Evolutionary conservation across 2,329 filamentous ascomycete species (phyloP), one percentile per base, ranked within the genome.

Genomic region (Sporothrix brunneoviolacea): DNA sequence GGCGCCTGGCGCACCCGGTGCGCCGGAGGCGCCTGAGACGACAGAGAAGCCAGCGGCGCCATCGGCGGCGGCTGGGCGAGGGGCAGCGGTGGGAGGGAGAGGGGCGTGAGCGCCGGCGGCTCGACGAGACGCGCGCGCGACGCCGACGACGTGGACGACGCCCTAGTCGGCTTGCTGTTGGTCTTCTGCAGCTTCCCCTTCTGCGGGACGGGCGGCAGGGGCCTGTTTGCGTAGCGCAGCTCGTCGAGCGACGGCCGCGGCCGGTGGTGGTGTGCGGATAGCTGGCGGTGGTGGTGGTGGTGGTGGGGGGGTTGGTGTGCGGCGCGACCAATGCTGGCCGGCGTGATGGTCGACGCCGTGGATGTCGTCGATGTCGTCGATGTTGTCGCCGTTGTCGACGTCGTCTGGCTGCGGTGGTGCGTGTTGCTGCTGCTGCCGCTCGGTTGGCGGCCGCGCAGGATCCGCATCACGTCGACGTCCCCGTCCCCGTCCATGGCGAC

Each of bases 1-100:
- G 43, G 33, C 18, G 37, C n/a, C n/a, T n/a, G n/a, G n/a, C n/a
- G n/a, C n/a, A n/a, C n/a, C n/a, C n/a, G n/a, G n/a, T n/a, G n/a
- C n/a, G n/a, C n/a, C n/a, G n/a, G n/a, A n/a, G n/a, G n/a, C n/a
- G n/a, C n/a, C n/a, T n/a, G n/a, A n/a, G n/a, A n/a, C 9, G 48
- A 39, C n/a, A 39, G 48, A 12, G 44, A 39, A 2, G 48, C 21
- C 36, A 50, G 32, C 22, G 48, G 48, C 9, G 48, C 48, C 39
- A 50, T 50, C 18, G 44, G 48, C n/a, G 33, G 39, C 6, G 39
- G 39, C 24, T 43, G 48, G 12, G 48, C 32, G 15, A 49, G 28
- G 16, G 48, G 22, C 18, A 32, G 21, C 19, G 39, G 39, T 18
- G 38, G 47, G 9, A 48, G 45, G 9, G 30, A 22, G 3, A 48